These are phyloP conservation scores for Trichosanthes truncata DNA, from an alignment of 306 rosid genomes.

Conservation along the genomic window DNA sequence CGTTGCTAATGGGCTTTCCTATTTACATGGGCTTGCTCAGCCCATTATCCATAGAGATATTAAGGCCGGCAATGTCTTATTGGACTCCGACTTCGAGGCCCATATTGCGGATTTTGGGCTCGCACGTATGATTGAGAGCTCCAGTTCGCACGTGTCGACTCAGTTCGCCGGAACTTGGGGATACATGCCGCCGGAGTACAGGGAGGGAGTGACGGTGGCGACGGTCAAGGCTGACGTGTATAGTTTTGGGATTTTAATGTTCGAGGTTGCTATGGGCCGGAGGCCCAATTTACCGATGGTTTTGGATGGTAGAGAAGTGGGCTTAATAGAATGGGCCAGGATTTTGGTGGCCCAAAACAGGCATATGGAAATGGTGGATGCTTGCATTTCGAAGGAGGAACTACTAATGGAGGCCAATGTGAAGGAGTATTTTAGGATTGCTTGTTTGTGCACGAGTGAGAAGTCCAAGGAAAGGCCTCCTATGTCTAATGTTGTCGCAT, in stretches of 20 bases:
- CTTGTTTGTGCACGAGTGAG: conserved; percentile 47
- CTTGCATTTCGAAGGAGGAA: conserved; percentile 30
- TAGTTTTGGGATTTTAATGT: conserved; percentile 75
- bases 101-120: conserved; percentile 92
- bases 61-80: conserved; percentile 63
- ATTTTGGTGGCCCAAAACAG: conserved; percentile 36
- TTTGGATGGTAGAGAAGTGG: conserved; percentile 25
- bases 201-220: conserved; percentile 42
- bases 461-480: conserved; percentile 38
- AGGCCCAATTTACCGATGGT: conserved; percentile 49
- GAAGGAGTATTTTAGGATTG: conserved; percentile 53
- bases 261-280: conserved; percentile 47
- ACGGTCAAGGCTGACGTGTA: conserved; percentile 65
- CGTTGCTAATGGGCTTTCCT: conserved; percentile 58
- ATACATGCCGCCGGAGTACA: conserved; percentile 94
- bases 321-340: conserved; percentile 59
- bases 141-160: conserved; percentile 64
- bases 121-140: conserved; percentile 44
- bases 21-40: conserved; percentile 48
- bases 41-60: conserved; percentile 83
- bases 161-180: conserved; percentile 85
- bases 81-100: conserved; percentile 56
- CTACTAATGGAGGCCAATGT: conserved; percentile 33
- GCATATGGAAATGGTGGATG: conserved; percentile 55
- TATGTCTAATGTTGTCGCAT: conserved; percentile 32